Evolutionary conservation across 495 filamentous ascomycete species (phyloP), one percentile per base, ranked within the genome.

Genomic region (Trichoderma asperelloides): DNA sequence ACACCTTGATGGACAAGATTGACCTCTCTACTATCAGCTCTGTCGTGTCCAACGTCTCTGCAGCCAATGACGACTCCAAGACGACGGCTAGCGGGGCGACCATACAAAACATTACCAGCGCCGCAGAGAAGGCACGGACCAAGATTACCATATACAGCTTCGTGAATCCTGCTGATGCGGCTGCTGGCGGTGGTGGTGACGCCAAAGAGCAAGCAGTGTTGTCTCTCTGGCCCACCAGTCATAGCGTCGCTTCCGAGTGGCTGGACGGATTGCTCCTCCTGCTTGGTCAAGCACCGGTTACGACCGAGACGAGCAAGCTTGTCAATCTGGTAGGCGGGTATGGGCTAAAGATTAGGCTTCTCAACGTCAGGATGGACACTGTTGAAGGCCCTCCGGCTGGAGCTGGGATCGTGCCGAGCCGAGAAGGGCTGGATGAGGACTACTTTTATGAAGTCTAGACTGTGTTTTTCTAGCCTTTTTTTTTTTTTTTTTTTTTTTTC

Each of bases 241-340:
- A 95, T 71, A 90, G 86, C 68, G 74, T 93, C 27, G 96, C 95
- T 13, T 93, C 93, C 2, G 96, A 99, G 76, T 99, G 95, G 95
- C 79, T 98, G 0, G 96, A 99, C 74, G 96, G 96, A 1, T 78
- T 99, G 63, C 85, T 97, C 28, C 96, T 99, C 93, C 79, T 99
- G 49, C 82, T 99, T 39, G 91, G 93, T 73, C 95, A 99, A 74
- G 87, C 93, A 51, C 95, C 95, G 13, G 96, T 99, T 76, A 99
- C 96, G n/a, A 84, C 91, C 25, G 94, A 98, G 76, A 98, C 95
- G 7, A 91, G 86, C 70, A 95, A 93, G 74, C 79, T 98, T 64
- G 89, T 97, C 65, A 85, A 88, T 45, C 77, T 97, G 70, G 88
- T 99, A 33, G 84, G 86, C 69, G 89, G 94, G 69, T 98, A 96